Evolutionary conservation across 1,284 basidiomycete genomes (phyloP), one percentile per base, ranked within the genome.

Genomic region (Fomitopsis palustris): DNA sequence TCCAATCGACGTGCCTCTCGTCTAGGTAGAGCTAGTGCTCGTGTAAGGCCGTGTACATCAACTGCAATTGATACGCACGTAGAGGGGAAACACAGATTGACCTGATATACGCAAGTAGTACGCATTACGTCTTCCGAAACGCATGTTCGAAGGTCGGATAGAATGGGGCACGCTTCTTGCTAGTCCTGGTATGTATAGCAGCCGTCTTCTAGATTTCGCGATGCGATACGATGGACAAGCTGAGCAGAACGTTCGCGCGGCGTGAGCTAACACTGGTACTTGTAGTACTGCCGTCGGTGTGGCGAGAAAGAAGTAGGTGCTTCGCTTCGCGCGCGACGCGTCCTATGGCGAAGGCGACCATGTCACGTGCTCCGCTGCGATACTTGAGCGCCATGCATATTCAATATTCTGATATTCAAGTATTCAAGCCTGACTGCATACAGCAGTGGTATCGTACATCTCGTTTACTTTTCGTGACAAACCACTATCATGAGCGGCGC

Each of bases 1-100:
- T 92, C 90, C 90, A 92, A 47, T 83, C 78, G 17, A 87, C 69
- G 72, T 92, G 90, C n/a, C 82, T 80, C 63, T 88, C 87, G 67
- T 92, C 90, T 16, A 92, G 79, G 70, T 91, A 92, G 14, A 92
- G 71, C 89, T 90, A 53, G 37, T 41, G 31, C 58, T 6, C 29
- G 51, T 29, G 25, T 47, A 3, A 42, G 38, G 16, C 7, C 9
- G 8, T 17, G 29, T 38, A 16, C 7, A 49, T 35, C n/a, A 45
- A 9, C 52, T 49, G 38, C 58, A 37, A 7, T 35, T 39, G 27
- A 23, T 57, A 68, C 81, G 71, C 64, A 90, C 88, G 73, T 89
- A 90, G 62, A 90, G 70, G n/a, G 90, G 89, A 10, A 92, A 69
- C 4, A 89, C 79, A 38, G 77, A 78, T 25, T 77, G 78, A 33